Evolutionary conservation across 1,284 basidiomycete species (phyloP), one percentile per base, ranked within the genome.

Genomic region (Coriolopsis trogii): DNA sequence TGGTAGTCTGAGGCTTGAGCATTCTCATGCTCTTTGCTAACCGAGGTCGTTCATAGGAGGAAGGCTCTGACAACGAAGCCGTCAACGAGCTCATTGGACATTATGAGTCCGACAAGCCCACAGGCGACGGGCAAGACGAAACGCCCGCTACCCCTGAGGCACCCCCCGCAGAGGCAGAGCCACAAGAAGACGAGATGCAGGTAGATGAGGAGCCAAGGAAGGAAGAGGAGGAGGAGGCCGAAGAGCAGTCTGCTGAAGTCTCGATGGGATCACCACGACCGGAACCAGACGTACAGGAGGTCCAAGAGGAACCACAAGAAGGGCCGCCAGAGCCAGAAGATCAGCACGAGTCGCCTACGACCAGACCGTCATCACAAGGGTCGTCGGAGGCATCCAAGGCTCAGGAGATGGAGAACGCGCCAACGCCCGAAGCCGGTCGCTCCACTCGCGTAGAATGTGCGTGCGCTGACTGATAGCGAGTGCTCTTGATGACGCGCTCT

Each of bases 11-110:
- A 16, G 33, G 5, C 21, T 3, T 9, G 4, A 13, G 2, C 13
- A 31, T 6, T 30, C 13, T 10, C 6, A 0, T 28, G 21, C 15
- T 4, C 6, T 7, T 26, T 30, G 31, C 26, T 21, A 10, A 40
- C 31, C 10, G 2, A 3, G 24, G 34, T 26, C 15, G n/a, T 16
- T 12, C 20, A 15, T 47, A 47, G 42, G 57, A 59, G 37, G 57
- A 59, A 33, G 41, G 53, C 13, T 59, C 57, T 2, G 57, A 59
- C 40, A 59, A 59, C 23, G 57, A 59, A 21, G 57, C 57, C 8
- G 57, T 59, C 3, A 50, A 56, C 38, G 53, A 59, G 29, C 46
- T 59, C 5, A 56, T 59, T 5, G 58, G 53, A 6, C 45, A 57
- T 23, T 55, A 51, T 31, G 38, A 40, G 4, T 56, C 53, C 3